Base-by-base conservation (phyloP, 2,329 filamentous ascomycete species). In the Cadophora gregata region DNA sequence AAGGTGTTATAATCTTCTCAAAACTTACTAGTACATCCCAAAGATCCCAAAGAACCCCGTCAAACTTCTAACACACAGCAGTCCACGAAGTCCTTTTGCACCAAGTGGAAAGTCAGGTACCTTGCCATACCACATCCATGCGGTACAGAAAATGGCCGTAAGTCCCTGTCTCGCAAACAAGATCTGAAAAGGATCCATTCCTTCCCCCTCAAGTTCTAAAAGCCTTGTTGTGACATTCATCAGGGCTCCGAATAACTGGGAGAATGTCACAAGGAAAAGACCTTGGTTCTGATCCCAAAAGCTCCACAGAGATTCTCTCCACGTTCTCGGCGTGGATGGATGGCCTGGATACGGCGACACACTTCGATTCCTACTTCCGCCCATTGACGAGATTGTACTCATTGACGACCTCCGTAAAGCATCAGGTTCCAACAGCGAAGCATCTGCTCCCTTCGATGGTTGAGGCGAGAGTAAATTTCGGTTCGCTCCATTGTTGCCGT, bases 191-290 rank as follows among this genome's bases (percentile, higher is more conserved):
- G 93, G 92, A 81, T 96, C 88, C 82, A 96, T 90, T 1, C 87
- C 87, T 56, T 88, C 83, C 63, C 87, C 90, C 70, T 91, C 83
- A 21, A 90, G 83, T 76, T 96, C 92, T 47, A 97, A 81, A 12
- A 95, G 78, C 24, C 93, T 85, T 0, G 93, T 92, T 48, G 88
- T 88, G 10, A 96, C 86, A 77, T 96, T 96, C 94, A 97, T 97
- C 62, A 92, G 79, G 0, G 90, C 89, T 1, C 90, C 93, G 73
- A 97, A 97, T 42, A 96, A 81, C 78, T 97, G 93, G 0, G 93
- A 86, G 2, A 90, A 68, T 21, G 93, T 81, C 51, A 97, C 92
- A 53, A 93, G 82, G 25, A 90, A 81, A 24, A 94, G 84, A 1
- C 92, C 91, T 21, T 90, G 89, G 74, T 96, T 93, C 63, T 82